Evolutionary conservation across 108 stramenopile species (phyloP).

Genomic region (Nitzschia sp.): DNA sequence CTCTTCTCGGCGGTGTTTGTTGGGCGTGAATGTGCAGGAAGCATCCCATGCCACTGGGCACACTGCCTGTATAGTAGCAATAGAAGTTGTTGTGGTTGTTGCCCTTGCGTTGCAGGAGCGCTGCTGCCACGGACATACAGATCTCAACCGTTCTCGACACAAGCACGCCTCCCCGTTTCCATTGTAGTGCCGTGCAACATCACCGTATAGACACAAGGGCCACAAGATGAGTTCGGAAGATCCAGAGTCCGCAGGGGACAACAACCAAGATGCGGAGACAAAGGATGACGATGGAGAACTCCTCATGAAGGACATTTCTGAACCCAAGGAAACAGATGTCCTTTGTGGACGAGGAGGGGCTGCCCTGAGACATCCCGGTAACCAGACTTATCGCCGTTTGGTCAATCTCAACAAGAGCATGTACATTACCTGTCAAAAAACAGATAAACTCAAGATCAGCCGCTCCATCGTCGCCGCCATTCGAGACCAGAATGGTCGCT

Average conservation of each 20-base stretch:
- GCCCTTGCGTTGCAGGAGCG: no score
- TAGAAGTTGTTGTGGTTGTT: no score
- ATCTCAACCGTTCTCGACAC: no score
- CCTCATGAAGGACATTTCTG: conserved; percentile 29
- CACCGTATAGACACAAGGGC: no score
- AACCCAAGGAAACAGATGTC: conserved; percentile 60
- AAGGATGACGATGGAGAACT: conserved; percentile 13
- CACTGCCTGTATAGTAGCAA: no score
- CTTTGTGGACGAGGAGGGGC: conserved; percentile 76
- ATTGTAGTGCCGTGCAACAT: no score
- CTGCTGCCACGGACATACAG: no score
- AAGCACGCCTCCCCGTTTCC: no score
- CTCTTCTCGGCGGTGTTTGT: no score
- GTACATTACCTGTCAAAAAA: conserved; percentile 56
- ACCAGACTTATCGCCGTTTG: conserved; percentile 67
- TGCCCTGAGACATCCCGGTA: conserved; percentile 67
- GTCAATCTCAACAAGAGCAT: conserved; percentile 55
- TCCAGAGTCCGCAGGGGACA: neutral
- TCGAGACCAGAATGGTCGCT: conserved; percentile 73
- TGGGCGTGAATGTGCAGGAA: no score
- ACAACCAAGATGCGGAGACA: conserved; percentile 1
- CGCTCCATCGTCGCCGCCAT: conserved; percentile 77
- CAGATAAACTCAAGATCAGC: conserved; percentile 72
- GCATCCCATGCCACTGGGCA: no score
- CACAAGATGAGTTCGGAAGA: no score